Conservation (phyloP, 371 early-diverging fungal genomes). For the Apophysomyces variabilis region DNA sequence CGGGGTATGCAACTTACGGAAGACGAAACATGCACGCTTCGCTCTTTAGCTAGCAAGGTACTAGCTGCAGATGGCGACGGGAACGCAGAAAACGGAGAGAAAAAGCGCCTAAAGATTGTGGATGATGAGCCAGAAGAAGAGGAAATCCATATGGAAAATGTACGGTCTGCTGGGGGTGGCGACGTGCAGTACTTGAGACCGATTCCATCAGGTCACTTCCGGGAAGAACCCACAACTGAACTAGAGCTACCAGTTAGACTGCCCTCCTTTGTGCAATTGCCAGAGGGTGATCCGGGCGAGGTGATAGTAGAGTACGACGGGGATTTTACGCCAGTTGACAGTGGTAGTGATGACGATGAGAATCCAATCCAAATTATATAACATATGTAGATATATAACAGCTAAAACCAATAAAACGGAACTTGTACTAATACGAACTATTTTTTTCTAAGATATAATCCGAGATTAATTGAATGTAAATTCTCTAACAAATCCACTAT, state of each 20-base stretch:
- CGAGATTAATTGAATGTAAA: no score
- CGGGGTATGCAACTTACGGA: constrained; percentile 3
- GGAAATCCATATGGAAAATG: not conserved
- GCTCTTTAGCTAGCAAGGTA: not conserved
- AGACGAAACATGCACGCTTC: constrained; percentile 4
- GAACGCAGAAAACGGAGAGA: not conserved
- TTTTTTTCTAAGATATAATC: not conserved
- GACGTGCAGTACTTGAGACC: constrained; percentile 12
- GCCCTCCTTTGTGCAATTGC: constrained; percentile 4
- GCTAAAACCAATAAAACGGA: not conserved
- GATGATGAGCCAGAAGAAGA: constrained; percentile 4
- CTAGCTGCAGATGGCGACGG: not conserved
- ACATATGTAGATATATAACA: constrained; percentile 1
- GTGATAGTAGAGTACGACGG: constrained; percentile 10
- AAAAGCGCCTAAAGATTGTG: not conserved
- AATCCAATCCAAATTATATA: constrained; percentile 15
- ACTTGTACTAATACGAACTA: not conserved
- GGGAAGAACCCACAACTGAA: constrained; percentile 8
- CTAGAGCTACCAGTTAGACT: constrained; percentile 11
- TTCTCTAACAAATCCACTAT: no score
- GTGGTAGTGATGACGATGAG: constrained; percentile 12
- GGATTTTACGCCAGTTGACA: constrained; percentile 13
- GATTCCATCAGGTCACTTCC: constrained; percentile 9
- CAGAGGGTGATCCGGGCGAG: constrained; percentile 12
- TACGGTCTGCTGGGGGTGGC: constrained; percentile 7